Evolutionary conservation across 2,329 filamentous ascomycete species (phyloP).

Genomic region (Myotisia sp.): DNA sequence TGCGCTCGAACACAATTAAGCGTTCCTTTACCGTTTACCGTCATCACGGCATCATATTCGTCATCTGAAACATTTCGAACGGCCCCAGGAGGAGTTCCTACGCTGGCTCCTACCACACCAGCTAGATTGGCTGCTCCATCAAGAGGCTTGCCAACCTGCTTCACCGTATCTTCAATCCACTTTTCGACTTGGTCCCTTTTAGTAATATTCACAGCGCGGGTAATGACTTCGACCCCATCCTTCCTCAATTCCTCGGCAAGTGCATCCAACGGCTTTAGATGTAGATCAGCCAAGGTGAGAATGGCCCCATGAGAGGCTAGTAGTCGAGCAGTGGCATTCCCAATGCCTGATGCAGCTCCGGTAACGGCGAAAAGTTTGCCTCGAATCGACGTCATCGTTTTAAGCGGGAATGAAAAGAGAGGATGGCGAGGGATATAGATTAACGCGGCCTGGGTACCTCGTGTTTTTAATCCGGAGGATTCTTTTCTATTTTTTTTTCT

Average conservation of each 20-base stretch:
- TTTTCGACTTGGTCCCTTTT: neutral
- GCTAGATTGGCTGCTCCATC: constrained; percentile 2
- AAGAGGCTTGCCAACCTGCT: neutral
- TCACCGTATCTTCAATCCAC: neutral
- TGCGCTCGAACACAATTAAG: neutral
- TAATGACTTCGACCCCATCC: too few species aligned
- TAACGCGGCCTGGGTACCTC: too few species aligned
- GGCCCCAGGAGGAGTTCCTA: neutral
- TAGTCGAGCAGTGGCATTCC: constrained; percentile 1
- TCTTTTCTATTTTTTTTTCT: too few species aligned
- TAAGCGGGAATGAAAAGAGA: too few species aligned
- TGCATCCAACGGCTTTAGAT: neutral
- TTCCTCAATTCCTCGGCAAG: neutral
- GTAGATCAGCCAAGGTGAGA: neutral
- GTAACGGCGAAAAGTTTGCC: constrained; percentile 1
- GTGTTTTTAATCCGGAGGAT: too few species aligned
- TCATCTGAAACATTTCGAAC: neutral
- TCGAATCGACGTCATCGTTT: neutral
- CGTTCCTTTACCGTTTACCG: neutral
- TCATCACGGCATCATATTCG: neutral
- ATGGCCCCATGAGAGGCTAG: neutral
- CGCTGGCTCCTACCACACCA: constrained; percentile 1
- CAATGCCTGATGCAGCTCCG: constrained; percentile 1
- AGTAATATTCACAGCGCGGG: neutral
- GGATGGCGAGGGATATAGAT: too few species aligned